A percentile compares a stretch with the other conserved stretches of the same genome.
phyloP scores from a whole-genome alignment of 2,329 filamentous ascomycete genomes.

The Pseudocercospora fuligena region DNA sequence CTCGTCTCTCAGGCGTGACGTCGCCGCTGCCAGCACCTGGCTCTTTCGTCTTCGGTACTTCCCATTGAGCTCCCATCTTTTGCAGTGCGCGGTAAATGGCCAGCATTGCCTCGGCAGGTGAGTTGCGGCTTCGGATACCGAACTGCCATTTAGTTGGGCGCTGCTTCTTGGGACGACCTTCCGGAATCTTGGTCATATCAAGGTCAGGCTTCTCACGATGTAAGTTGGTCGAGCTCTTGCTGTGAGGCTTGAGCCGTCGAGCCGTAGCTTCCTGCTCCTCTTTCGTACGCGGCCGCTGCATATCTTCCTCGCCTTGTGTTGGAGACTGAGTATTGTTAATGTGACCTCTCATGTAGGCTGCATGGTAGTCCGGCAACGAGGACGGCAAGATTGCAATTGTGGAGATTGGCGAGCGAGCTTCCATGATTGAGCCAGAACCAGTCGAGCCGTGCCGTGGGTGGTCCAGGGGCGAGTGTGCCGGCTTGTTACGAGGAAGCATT shows the following conservation, averaged over 20 bases:
- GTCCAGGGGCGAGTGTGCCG: conserved; percentile 36
- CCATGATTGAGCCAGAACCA: conserved; percentile 44
- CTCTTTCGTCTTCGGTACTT: conserved; percentile 54
- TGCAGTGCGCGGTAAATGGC: conserved; percentile 92
- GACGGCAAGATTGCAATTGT: conserved; percentile 92
- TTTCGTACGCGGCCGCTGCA: conserved; percentile 48
- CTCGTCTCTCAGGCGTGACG: conserved; percentile 35
- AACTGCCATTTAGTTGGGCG: conserved; percentile 96
- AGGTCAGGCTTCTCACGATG: conserved; percentile 54
- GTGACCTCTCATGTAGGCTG: conserved; percentile 80
- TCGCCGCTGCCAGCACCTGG: conserved; percentile 45
- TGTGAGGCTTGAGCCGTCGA: conserved; percentile 83
- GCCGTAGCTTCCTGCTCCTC: conserved; percentile 80
- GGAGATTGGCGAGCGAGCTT: conserved; percentile 59
- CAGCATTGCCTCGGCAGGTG: conserved; percentile 89
- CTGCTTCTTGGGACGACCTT: conserved; percentile 62
- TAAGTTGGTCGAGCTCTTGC: conserved; percentile 58
- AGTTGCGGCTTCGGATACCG: conserved; percentile 91
- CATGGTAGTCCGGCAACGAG: conserved; percentile 87
- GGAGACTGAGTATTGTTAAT: conserved; percentile 43
- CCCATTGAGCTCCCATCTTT: conserved; percentile 88
- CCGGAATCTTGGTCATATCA: conserved; percentile 59
- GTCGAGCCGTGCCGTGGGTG: conserved; percentile 52
- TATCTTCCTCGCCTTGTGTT: conserved; percentile 36
- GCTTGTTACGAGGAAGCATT: conserved; percentile 21